phyloP scores from a whole-genome alignment of 2,329 filamentous ascomycete genomes.

The Fusarium sublunatum region DNA sequence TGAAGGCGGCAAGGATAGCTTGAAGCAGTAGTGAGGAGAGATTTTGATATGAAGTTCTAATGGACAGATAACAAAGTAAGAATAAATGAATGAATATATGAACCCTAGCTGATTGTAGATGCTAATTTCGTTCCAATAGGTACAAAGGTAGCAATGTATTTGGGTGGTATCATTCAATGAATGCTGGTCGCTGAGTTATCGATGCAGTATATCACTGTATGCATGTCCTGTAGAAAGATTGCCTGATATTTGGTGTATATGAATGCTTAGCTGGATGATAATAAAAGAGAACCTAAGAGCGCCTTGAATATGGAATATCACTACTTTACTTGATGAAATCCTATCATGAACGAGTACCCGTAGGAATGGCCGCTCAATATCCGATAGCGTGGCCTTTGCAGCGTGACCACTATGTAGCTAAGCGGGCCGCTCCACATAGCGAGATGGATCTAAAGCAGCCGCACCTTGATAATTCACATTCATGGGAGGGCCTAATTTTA shows the following conservation, averaged over 20 bases:
- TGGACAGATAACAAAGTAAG: background rate
- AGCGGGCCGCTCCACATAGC: slow-evolving; percentile 38
- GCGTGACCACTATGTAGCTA: slow-evolving; percentile 26
- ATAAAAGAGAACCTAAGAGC: too few species aligned
- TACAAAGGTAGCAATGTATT: too few species aligned
- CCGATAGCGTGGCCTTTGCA: slow-evolving; percentile 24
- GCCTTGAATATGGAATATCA: too few species aligned
- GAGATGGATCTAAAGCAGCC: slow-evolving; percentile 23
- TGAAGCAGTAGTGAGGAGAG: slow-evolving; percentile 54
- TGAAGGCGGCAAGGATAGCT: slow-evolving; percentile 76
- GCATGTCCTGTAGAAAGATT: too few species aligned
- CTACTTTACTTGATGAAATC: too few species aligned
- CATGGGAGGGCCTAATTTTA: background rate
- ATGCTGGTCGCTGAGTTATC: too few species aligned
- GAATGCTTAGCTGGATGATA: too few species aligned
- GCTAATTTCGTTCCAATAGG: too few species aligned
- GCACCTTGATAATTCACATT: slow-evolving; percentile 24
- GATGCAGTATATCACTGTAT: too few species aligned
- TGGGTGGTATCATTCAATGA: too few species aligned
- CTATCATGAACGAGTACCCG: too few species aligned
- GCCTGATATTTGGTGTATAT: too few species aligned
- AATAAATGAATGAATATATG: background rate
- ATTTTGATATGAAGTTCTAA: background rate
- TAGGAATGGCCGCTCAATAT: slow-evolving; percentile 14
- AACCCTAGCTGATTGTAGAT: background rate